Conservation (phyloP, 257 asterid genomes). For the Thymus quinquecostatus region DNA sequence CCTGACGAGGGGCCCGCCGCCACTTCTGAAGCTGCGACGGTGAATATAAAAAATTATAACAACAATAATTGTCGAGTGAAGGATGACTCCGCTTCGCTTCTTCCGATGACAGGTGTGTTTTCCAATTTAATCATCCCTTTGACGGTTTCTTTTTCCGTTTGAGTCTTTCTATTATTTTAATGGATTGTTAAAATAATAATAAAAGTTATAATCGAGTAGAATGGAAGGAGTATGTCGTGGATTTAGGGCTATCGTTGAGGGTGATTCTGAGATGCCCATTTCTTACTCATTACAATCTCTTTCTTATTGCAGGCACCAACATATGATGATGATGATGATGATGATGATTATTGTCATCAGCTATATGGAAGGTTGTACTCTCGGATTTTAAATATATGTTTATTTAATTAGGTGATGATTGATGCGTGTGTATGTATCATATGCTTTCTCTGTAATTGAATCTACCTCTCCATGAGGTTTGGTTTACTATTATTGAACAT, state of each 20-base stretch:
- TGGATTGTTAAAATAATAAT: no score
- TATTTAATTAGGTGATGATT: neutral
- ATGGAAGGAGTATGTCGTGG: no score
- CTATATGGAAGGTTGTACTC: neutral
- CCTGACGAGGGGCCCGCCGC: conserved; percentile 41
- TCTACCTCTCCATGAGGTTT: neutral
- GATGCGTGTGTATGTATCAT: neutral
- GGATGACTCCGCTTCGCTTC: conserved; percentile 41
- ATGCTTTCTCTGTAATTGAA: neutral
- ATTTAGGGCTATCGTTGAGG: no score
- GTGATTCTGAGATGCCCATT: no score
- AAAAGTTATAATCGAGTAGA: no score
- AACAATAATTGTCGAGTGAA: neutral
- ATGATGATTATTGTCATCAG: neutral
- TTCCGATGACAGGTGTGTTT: conserved; percentile 45
- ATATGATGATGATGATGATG: neutral
- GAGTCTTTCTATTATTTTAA: no score
- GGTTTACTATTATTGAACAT: neutral
- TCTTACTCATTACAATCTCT: neutral
- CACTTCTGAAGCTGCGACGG: conserved; percentile 20
- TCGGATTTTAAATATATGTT: neutral
- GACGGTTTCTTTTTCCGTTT: no score
- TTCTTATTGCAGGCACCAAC: neutral
- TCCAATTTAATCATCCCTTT: neutral
- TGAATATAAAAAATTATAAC: neutral